These are phyloP conservation scores for Cubamyces lactineus DNA, from an alignment of 768 basidiomycete genomes.

Conservation along the genomic window DNA sequence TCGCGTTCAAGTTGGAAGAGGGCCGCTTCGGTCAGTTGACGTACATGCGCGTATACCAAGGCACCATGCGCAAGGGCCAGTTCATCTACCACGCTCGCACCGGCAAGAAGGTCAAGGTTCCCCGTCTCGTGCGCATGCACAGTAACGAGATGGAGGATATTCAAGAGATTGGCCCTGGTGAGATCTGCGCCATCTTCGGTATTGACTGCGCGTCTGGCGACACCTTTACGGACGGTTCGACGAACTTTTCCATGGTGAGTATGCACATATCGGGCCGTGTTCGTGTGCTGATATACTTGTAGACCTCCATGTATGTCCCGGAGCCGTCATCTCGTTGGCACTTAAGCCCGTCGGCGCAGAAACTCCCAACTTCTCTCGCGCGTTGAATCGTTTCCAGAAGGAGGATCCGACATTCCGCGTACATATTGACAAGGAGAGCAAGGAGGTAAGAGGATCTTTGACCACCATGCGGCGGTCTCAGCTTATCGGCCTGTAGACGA, in stretches of 20 bases:
- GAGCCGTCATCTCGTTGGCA: constrained; percentile 97
- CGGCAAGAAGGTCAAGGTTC: constrained; percentile 97
- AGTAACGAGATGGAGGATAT: constrained; percentile 99
- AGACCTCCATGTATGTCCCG: constrained; percentile 99
- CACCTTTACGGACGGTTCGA: constrained; percentile 94
- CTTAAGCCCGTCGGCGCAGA: constrained; percentile 92
- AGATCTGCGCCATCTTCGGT: constrained; percentile 99
- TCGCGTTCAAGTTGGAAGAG: constrained; percentile 99
- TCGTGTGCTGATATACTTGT: neutral
- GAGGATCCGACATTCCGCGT: constrained; percentile 99
- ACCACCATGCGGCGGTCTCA: neutral
- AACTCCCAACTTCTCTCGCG: constrained; percentile 95
- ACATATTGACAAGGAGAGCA: constrained; percentile 90
- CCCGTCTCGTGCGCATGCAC: constrained; percentile 96
- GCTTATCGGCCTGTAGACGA: constrained; percentile 63
- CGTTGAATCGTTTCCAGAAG: constrained; percentile 96
- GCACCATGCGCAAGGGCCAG: constrained; percentile 82
- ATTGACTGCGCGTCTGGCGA: constrained; percentile 98
- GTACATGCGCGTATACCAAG: constrained; percentile 98
- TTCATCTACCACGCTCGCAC: constrained; percentile 91
- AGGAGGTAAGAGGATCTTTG: constrained; percentile 63
- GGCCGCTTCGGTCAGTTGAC: constrained; percentile 96
- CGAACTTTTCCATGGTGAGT: constrained; percentile 87
- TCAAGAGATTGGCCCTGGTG: constrained; percentile 90
- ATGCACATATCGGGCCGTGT: neutral